Evolutionary conservation across 2,329 filamentous ascomycete genomes (phyloP).

Genomic region (Neofusicoccum sp.): DNA sequence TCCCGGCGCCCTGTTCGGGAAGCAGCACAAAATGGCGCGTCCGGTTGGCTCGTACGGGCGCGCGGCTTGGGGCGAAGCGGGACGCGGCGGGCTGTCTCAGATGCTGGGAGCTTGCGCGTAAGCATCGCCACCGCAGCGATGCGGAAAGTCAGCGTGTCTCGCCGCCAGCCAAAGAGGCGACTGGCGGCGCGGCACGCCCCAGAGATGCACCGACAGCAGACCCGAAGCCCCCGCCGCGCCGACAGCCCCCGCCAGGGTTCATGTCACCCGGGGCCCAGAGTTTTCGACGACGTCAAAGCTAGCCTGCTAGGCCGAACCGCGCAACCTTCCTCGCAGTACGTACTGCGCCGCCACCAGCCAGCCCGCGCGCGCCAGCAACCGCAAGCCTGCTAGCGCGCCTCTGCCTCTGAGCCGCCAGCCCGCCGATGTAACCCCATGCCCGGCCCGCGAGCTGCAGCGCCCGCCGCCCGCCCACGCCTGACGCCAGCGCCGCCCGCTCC

Average conservation of each 20-base stretch:
- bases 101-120: slow-evolving; percentile 10
- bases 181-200: background rate
- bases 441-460: background rate
- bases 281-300: background rate
- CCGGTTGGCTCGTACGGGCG: no score
- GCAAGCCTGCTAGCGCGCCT: background rate
- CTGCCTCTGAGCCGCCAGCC: background rate
- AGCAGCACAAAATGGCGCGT: background rate
- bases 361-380: background rate
- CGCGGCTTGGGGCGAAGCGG: no score
- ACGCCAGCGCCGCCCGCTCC: slow-evolving; percentile 3
- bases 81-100: no score
- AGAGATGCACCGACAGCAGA: slow-evolving; percentile 9
- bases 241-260: background rate
- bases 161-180: background rate
- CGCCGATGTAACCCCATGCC: slow-evolving; percentile 11
- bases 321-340: slow-evolving; percentile 3
- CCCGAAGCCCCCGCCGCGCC: slow-evolving; percentile 1
- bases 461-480: background rate
- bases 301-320: slow-evolving; percentile 3
- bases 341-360: background rate
- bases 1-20: background rate
- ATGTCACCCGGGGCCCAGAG: background rate
- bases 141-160: slow-evolving; percentile 1
- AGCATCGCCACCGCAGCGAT: slow-evolving; percentile 13